Conservation (phyloP, 2,329 filamentous ascomycete species). For the Cryphonectria radicalis region DNA sequence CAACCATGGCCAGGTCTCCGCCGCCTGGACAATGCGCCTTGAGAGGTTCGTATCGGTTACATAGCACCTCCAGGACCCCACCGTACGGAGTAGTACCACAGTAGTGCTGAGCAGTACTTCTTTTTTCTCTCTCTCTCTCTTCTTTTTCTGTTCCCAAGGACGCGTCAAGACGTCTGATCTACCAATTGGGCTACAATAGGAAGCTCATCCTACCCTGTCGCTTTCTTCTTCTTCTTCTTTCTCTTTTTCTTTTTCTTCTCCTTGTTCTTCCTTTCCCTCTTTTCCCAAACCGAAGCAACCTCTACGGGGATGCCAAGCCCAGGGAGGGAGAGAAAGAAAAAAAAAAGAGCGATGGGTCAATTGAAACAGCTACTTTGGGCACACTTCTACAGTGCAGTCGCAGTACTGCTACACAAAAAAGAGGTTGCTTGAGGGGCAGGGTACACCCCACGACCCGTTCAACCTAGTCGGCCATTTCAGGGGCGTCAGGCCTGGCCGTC, state of each 20-base stretch:
- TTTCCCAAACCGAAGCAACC: neutral
- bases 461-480: constrained; percentile 11
- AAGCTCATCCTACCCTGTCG: neutral
- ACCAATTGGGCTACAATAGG: neutral
- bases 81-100: neutral
- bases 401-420: neutral
- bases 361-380: neutral
- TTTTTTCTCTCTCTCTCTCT: no score
- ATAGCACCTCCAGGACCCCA: constrained; percentile 1
- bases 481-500: neutral
- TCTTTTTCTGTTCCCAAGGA: neutral
- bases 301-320: neutral
- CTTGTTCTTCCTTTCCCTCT: neutral
- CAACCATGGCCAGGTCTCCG: constrained; percentile 1
- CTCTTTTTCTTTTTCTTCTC: no score
- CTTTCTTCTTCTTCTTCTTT: no score
- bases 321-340: neutral
- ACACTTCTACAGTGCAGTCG: neutral
- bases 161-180: neutral
- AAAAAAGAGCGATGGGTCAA: neutral
- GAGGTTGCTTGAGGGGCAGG: neutral
- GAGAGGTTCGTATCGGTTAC: constrained; percentile 10
- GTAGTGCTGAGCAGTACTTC: neutral
- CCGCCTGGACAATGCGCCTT: neutral
- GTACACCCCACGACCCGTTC: neutral